Evolutionary conservation across 805 yeast species (phyloP), one percentile per base, ranked within the genome.

Genomic region (Scheffersomyces coipomensis): DNA sequence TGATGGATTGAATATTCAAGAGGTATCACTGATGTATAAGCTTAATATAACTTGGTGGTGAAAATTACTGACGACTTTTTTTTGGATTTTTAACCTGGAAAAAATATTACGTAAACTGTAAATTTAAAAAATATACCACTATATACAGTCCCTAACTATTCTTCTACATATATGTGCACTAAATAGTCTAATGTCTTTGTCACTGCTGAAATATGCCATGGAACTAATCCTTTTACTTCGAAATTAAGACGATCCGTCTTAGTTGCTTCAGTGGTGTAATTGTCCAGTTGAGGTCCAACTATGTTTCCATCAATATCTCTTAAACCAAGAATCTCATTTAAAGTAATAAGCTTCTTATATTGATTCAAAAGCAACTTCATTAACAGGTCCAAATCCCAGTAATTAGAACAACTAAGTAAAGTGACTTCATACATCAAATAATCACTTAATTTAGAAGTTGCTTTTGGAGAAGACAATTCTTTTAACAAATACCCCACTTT

Each of bases 201-300:
- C 9, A 86, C 93, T 0, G 88, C 81, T 11, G 76, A 60, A 18
- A 85, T 72, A 56, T 86, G 91, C 83, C 89, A 83, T 19, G 95
- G 95, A 2, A 80, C 66, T 27, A 81, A 60, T 0, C 76, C 63
- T 5, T 41, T 46, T 23, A 45, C 25, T 8, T 46, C 45, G 31
- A 42, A 51, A 11, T 43, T 35, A 19, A 35, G 23, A 5, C 18
- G 7, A 19, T 27, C 23, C 12, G 5, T 11, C 15, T 34, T 15
- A 19, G 35, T 39, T 27, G 46, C 29, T 10, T 36, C 23, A 29
- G 34, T 32, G 17, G 35, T 11, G 24, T 17, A 16, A 4, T 29
- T 33, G 23, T 38, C 39, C 15, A 18, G 12, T 21, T 38, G 32
- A 12, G 30, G 19, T 3, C 42, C 32, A 4, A 22, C 27, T 5